Conservation (phyloP, 1,284 basidiomycete species). For the Austroboletus novae-zelandiae region DNA sequence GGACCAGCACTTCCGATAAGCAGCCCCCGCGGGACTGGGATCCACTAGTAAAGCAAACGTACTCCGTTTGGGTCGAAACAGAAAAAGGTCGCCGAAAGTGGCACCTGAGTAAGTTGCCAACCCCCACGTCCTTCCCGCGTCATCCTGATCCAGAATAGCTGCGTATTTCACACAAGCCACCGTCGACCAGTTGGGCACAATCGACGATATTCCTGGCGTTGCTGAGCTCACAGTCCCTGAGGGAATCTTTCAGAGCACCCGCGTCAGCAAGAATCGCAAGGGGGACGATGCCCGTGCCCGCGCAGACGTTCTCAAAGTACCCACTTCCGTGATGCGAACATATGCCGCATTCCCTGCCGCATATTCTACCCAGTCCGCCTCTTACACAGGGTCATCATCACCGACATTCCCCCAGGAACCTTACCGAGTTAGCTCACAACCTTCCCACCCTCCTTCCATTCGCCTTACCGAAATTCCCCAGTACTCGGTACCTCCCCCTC, state of each 20-base stretch:
- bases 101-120: conserved; percentile 62
- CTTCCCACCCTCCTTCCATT: conserved; percentile 21
- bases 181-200: conserved; percentile 60
- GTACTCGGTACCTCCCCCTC: conserved; percentile 27
- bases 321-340: conserved; percentile 39
- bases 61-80: conserved; percentile 68
- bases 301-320: conserved; percentile 28
- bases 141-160: conserved; percentile 41
- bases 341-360: conserved; percentile 57
- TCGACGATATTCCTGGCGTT: conserved; percentile 58
- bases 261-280: conserved; percentile 49
- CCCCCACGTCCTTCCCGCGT: conserved; percentile 5
- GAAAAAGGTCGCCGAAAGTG: conserved; percentile 67
- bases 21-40: conserved; percentile 65
- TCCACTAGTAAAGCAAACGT: conserved; percentile 74
- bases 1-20: conserved; percentile 35
- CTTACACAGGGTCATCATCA: conserved; percentile 30
- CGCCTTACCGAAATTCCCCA: conserved; percentile 27
- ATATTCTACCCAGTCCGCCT: conserved; percentile 27
- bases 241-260: conserved; percentile 62
- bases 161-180: conserved; percentile 76
- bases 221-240: conserved; percentile 54
- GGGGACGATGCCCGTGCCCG: conserved; percentile 27
- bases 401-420: conserved; percentile 25
- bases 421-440: conserved; percentile 19